Base-by-base conservation (phyloP, 176 grass and related monocot species). In the Tuctoria greenei region DNA sequence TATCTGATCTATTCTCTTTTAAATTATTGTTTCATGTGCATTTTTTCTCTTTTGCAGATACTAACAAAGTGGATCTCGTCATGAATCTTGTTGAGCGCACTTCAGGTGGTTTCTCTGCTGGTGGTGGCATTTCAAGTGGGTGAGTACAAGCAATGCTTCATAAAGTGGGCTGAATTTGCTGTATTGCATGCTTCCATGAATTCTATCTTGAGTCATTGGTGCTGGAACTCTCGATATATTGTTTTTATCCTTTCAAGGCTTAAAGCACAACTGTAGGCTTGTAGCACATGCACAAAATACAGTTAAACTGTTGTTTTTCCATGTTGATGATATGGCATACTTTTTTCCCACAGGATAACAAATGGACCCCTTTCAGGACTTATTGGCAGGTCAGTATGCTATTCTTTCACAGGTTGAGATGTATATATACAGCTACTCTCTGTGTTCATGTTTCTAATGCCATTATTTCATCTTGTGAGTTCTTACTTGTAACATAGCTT, bases 71-170 rank as follows among this genome's bases (percentile, higher is more conserved):
- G 49, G 95, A 99, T 82, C 89, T 99, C 61, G 87, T 99, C 65
- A 95, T 99, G 95, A 95, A 99, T 93, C 91, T 99, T 84, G 87
- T 99, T 43, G 91, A 99, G 82, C 87, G 95, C 73, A 87, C 91
- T 78, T 89, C 86, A n/a, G 91, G 95, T 84, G 95, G 91, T 83
- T 99, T 99, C 83, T 99, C 95, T 79, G 91, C 95, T 65, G 95
- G 95, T 78, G 91, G 95, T 86, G 95, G 95, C 77, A 91, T 99
- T 86, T 99, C 95, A 63, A 92, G 91, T 88, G 95, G 91, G 95
- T 99, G 81, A 89, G 93, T 86, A 73, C 14, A 38, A 76, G 42
- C 40, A 42, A 10, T 58, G 36, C 13, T 74, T 82, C 41, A 34
- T 38, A 43, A 35, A 82, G 26, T 72, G 49, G 72, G 28, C 60